Evolutionary conservation across 768 basidiomycete species (phyloP), one percentile per base, ranked within the genome.

Genomic region (Lentinula boryana): DNA sequence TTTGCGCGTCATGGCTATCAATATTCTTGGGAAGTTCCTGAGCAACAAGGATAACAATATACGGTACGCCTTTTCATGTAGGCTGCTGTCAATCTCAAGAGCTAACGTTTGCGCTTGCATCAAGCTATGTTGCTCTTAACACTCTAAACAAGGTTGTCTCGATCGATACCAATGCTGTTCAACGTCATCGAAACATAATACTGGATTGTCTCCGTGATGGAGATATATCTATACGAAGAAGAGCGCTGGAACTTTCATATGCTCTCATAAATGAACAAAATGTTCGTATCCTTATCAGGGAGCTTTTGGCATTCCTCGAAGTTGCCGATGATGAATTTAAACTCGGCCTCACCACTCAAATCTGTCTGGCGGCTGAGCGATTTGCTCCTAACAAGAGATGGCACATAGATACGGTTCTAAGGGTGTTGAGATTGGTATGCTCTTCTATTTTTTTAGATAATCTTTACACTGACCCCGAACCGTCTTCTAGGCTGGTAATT

Each of bases 271-370:
- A 97, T 69, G 96, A 98, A 67, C 80, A 84, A 64, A 98, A 97
- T 68, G 92, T 99, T 49, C 88, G 94, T 40, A 83, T 97, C 58
- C 84, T 98, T 61, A 91, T 93, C 41, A 80, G 96, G 58, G 97
- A 99, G 68, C 79, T 99, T 31, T 80, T 98, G 49, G 92, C 93
- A 1, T 99, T 98, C 84, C 83, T 99, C 15, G 96, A 98, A 68
- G 93, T 98, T 18, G 96, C 97, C 33, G 97, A 98, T 69, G 95
- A 98, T 63, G 97, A 99, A 71, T 99, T 99, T 80, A 99, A 99
- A 76, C 84, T 93, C 13, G 91, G 93, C 1, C 89, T 99, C 87
- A 99, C 97, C 0, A 98, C 96, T 0, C 96, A 99, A 72, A 95
- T 99, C 52, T 93, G 89, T 58, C 78, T 98, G 27, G 96, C 95